Conservation (phyloP, 176 grass and related monocot species). For the Melocanna baccifera region DNA sequence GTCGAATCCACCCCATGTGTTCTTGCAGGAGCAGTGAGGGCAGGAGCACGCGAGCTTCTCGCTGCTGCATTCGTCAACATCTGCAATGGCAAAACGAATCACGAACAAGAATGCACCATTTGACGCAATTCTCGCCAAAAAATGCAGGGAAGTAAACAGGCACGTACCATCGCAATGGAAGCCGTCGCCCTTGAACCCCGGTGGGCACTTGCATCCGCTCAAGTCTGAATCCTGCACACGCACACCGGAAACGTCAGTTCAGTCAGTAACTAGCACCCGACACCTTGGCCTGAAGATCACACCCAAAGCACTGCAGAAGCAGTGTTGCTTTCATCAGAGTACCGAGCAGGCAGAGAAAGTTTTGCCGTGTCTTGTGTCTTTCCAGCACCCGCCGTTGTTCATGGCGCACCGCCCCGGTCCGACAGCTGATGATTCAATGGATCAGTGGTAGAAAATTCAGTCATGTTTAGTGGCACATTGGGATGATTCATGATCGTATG, state of each 20-base stretch:
- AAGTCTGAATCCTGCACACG: conserved; percentile 42
- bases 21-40: conserved; percentile 68
- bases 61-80: conserved; percentile 74
- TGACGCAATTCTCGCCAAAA: background rate
- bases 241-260: background rate
- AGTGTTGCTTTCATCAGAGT: background rate
- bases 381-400: conserved; percentile 84
- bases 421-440: conserved; percentile 44
- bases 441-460: background rate
- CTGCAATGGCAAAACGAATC: conserved; percentile 24
- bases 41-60: conserved; percentile 74
- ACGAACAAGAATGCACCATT: background rate
- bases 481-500: background rate
- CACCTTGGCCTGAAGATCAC: background rate
- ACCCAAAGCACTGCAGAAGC: background rate
- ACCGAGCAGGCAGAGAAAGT: conserved; percentile 85
- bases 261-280: background rate
- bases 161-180: conserved; percentile 57
- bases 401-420: conserved; percentile 77
- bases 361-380: conserved; percentile 42
- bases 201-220: conserved; percentile 66
- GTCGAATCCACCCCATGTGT: conserved; percentile 79
- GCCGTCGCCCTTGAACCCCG: conserved; percentile 72
- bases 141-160: background rate
- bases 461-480: background rate